These are phyloP conservation scores for Metschnikowia continentalis DNA, from an alignment of 805 yeast genomes.

Conservation along the genomic window DNA sequence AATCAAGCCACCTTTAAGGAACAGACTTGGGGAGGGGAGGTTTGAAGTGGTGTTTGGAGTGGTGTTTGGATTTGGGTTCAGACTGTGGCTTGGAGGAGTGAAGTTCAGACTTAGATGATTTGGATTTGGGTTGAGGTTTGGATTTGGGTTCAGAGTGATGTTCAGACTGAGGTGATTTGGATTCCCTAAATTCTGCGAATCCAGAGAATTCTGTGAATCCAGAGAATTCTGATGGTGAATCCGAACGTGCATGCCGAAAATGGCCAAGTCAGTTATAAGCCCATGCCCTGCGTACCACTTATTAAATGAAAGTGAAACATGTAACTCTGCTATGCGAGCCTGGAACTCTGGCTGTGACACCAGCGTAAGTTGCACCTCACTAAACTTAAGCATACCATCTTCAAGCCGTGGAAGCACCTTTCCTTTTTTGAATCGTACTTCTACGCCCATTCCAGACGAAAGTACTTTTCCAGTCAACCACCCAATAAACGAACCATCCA, in stretches of 20 bases:
- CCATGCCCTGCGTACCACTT: conserved; percentile 58
- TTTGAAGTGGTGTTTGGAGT: too few relatives aligned
- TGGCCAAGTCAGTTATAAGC: conserved; percentile 44
- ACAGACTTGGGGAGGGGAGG: too few relatives aligned
- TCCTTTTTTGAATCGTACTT: conserved; percentile 36
- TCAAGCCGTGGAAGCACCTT: conserved; percentile 39
- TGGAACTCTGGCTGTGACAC: conserved; percentile 18
- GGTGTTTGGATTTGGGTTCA: too few relatives aligned
- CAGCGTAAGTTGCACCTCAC: conserved; percentile 27
- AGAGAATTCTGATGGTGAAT: not conserved
- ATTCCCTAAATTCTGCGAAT: not conserved
- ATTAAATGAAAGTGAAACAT: conserved; percentile 44
- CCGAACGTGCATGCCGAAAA: conserved; percentile 45
- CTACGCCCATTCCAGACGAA: conserved; percentile 37
- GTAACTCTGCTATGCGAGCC: conserved; percentile 40
- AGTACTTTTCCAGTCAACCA: conserved; percentile 33
- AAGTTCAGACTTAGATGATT: too few relatives aligned
- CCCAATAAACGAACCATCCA: conserved; percentile 25
- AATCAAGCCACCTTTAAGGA: conserved; percentile 5
- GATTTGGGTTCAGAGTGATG: too few relatives aligned
- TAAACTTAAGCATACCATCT: conserved; percentile 48
- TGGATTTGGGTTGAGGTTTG: too few relatives aligned
- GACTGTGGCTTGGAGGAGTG: too few relatives aligned
- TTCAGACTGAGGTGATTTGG: too few relatives aligned
- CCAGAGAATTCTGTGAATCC: not conserved